Conservation (phyloP, 805 yeast genomes). For the Candida argentea region DNA sequence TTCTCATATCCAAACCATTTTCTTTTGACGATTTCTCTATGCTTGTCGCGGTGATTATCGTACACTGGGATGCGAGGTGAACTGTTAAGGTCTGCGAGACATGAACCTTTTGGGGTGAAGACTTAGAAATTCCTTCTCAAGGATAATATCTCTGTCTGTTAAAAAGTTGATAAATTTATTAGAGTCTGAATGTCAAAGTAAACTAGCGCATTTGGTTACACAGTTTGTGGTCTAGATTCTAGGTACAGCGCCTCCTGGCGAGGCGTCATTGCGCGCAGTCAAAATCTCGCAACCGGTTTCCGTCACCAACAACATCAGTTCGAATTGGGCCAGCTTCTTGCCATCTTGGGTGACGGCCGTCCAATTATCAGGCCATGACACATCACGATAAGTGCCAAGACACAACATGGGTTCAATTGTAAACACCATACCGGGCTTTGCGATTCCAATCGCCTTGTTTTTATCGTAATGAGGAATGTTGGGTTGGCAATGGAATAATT, state of each 20-base stretch:
- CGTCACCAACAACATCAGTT: slow-evolving; percentile 86
- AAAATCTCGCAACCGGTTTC: slow-evolving; percentile 89
- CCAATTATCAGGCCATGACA: slow-evolving; percentile 97
- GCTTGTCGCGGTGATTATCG: too few species aligned
- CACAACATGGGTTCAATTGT: slow-evolving; percentile 97
- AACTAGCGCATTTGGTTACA: too few species aligned
- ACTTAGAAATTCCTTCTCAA: too few species aligned
- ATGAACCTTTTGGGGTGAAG: too few species aligned
- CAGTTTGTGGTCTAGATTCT: slow-evolving; percentile 30
- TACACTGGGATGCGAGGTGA: too few species aligned
- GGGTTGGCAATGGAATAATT: slow-evolving; percentile 84
- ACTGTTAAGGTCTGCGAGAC: too few species aligned
- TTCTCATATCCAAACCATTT: too few species aligned
- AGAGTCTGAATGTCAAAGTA: too few species aligned
- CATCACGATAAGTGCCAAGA: slow-evolving; percentile 70
- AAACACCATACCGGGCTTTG: slow-evolving; percentile 93
- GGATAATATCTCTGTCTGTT: too few species aligned
- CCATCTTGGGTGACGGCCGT: slow-evolving; percentile 91
- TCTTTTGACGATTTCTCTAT: too few species aligned
- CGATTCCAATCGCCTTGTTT: slow-evolving; percentile 87
- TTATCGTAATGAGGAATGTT: slow-evolving; percentile 89
- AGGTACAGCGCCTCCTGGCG: slow-evolving; percentile 82
- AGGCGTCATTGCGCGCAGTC: slow-evolving; percentile 65
- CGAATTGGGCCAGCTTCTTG: slow-evolving; percentile 83
- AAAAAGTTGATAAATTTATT: too few species aligned